Evolutionary conservation across 768 basidiomycete species (phyloP).

Genomic region (Pleurotus eryngii): DNA sequence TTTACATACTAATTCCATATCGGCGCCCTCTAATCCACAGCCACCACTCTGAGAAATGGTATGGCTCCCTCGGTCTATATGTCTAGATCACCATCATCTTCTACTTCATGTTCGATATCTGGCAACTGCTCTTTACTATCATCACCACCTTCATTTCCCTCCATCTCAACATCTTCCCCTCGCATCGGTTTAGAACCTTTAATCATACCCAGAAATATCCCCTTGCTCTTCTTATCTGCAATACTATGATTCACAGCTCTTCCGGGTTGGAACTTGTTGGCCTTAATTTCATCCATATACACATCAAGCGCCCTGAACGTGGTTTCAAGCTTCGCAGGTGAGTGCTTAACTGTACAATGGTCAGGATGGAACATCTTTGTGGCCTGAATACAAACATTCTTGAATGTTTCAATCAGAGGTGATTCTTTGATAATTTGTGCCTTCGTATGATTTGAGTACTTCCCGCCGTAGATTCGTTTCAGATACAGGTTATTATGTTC

Average conservation of each 20-base stretch:
- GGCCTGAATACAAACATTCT: constrained; percentile 17
- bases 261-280: constrained; percentile 11
- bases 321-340: constrained; percentile 22
- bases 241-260: constrained; percentile 13
- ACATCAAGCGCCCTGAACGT: constrained; percentile 16
- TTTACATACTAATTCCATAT: no score
- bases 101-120: background rate
- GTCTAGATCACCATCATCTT: background rate
- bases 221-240: constrained; percentile 13
- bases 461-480: constrained; percentile 33
- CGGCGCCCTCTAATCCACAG: no score
- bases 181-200: background rate
- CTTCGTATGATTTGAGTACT: constrained; percentile 29
- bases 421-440: constrained; percentile 30
- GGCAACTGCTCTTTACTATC: background rate
- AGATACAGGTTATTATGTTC: constrained; percentile 41
- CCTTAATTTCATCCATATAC: constrained; percentile 13
- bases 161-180: background rate
- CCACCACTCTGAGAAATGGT: no score
- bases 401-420: constrained; percentile 30
- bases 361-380: constrained; percentile 23
- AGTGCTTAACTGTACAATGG: constrained; percentile 22
- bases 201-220: constrained; percentile 6
- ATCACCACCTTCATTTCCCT: background rate
- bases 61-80: background rate